phyloP scores from a whole-genome alignment of 495 filamentous ascomycete species.

The Lasiosphaeria miniovina region DNA sequence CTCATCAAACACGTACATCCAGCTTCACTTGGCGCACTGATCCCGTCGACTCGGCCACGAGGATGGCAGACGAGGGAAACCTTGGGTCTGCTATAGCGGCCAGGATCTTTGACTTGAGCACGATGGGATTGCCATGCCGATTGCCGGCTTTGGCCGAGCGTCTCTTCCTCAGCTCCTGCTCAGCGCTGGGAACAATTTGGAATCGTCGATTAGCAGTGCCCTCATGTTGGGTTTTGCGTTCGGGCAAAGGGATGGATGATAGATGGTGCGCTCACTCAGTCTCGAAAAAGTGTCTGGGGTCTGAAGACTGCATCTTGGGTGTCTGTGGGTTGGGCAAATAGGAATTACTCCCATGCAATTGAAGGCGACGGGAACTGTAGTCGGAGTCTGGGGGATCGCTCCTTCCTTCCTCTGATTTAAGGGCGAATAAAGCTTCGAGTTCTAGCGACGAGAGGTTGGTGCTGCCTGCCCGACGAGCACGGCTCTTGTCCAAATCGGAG shows the following conservation, averaged over 20 bases:
- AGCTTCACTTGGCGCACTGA: conserved; percentile 68
- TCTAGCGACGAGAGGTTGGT: too few species aligned
- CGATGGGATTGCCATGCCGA: conserved; percentile 75
- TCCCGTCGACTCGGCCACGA: conserved; percentile 80
- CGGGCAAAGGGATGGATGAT: neutral
- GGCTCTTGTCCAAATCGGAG: too few species aligned
- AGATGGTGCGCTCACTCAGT: conserved; percentile 59
- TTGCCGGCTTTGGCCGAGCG: conserved; percentile 79
- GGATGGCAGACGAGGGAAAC: conserved; percentile 55
- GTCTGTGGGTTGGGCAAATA: neutral
- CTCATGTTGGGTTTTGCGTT: neutral
- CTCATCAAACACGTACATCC: conserved; percentile 58
- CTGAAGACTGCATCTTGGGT: conserved; percentile 33
- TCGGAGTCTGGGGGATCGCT: conserved; percentile 2
- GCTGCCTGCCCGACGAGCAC: too few species aligned
- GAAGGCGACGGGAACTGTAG: neutral
- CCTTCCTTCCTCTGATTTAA: neutral
- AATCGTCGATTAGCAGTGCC: conserved; percentile 4
- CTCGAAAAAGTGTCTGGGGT: conserved; percentile 74
- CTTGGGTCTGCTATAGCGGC: conserved; percentile 68
- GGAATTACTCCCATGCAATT: too few species aligned
- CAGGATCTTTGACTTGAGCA: conserved; percentile 79
- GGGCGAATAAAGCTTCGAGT: too few species aligned
- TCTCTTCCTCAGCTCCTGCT: conserved; percentile 67
- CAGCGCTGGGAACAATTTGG: conserved; percentile 49